Evolutionary conservation across 2,329 filamentous ascomycete species (phyloP).

Genomic region (Colletotrichum gigasporum): DNA sequence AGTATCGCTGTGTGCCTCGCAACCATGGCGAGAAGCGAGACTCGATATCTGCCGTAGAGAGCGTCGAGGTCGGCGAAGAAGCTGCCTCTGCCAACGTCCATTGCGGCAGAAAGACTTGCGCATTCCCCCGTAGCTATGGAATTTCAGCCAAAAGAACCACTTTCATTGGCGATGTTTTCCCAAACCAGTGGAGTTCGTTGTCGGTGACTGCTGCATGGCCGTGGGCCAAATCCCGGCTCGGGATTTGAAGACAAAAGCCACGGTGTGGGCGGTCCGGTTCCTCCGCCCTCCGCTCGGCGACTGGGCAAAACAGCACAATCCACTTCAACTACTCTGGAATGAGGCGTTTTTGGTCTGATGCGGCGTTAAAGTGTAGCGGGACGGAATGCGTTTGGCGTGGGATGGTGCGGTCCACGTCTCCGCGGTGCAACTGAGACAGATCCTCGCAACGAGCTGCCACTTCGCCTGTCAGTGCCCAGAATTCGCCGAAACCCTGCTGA

Average conservation of each 20-base stretch:
- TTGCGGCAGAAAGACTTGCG: not conserved
- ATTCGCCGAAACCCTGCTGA: not conserved
- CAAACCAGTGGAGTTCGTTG: not conserved
- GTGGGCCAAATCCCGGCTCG: conserved; percentile 26
- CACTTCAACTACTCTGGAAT: not conserved
- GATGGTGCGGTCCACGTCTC: not conserved
- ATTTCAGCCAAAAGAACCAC: not conserved
- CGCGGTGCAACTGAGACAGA: not conserved
- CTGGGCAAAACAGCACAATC: not conserved
- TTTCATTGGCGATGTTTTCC: conserved; percentile 2
- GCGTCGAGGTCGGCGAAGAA: not conserved
- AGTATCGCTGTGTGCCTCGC: not conserved
- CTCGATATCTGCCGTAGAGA: not conserved
- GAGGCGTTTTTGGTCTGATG: not conserved
- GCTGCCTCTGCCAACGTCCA: not conserved
- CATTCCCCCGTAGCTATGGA: not conserved
- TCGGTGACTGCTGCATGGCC: conserved; percentile 15
- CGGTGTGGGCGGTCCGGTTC: not conserved
- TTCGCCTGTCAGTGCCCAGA: not conserved
- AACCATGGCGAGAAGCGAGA: not conserved
- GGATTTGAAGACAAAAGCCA: conserved; percentile 19
- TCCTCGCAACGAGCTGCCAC: not conserved
- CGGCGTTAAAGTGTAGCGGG: not conserved
- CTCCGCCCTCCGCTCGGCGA: not conserved
- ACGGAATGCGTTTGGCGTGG: conserved; percentile 1